phyloP scores from a whole-genome alignment of 371 early-diverging fungal genomes.

The Coemansia sp. region DNA sequence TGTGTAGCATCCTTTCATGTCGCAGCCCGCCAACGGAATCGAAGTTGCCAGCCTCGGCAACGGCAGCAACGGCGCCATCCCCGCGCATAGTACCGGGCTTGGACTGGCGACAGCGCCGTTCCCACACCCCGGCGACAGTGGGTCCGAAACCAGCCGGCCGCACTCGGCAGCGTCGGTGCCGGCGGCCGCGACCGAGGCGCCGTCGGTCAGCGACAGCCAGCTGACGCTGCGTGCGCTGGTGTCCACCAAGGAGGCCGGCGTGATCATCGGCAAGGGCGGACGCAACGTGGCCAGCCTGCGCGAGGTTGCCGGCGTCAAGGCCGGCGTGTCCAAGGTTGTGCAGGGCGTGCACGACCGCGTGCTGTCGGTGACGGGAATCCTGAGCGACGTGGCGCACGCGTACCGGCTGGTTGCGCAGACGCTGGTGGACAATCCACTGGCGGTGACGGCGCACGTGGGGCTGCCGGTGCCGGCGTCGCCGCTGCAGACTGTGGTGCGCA shows the following conservation, averaged over 20 bases:
- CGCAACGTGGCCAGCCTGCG: slow-evolving; percentile 82
- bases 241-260: slow-evolving; percentile 88
- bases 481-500: slow-evolving; percentile 61
- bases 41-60: neutral
- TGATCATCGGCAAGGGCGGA: slow-evolving; percentile 91
- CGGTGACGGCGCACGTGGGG: slow-evolving; percentile 55
- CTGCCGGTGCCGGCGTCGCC: slow-evolving; percentile 51
- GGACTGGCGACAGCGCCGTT: slow-evolving; percentile 23
- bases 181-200: slow-evolving; percentile 10
- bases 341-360: slow-evolving; percentile 83
- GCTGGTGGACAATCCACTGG: slow-evolving; percentile 74
- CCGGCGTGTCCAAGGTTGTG: slow-evolving; percentile 84
- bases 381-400: slow-evolving; percentile 73
- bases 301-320: slow-evolving; percentile 76
- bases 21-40: slow-evolving; percentile 26
- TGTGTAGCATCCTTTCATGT: slow-evolving; percentile 23
- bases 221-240: slow-evolving; percentile 86
- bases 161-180: slow-evolving; percentile 20
- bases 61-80: slow-evolving; percentile 14
- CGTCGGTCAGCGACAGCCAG: slow-evolving; percentile 49
- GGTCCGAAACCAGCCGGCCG: slow-evolving; percentile 26
- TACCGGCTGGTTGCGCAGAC: slow-evolving; percentile 78
- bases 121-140: slow-evolving; percentile 28
- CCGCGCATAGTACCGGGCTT: slow-evolving; percentile 2
- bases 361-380: slow-evolving; percentile 76